Evolutionary conservation across 2,329 filamentous ascomycete species (phyloP), one percentile per base, ranked within the genome.

Genomic region (Rhinocladiella similis): DNA sequence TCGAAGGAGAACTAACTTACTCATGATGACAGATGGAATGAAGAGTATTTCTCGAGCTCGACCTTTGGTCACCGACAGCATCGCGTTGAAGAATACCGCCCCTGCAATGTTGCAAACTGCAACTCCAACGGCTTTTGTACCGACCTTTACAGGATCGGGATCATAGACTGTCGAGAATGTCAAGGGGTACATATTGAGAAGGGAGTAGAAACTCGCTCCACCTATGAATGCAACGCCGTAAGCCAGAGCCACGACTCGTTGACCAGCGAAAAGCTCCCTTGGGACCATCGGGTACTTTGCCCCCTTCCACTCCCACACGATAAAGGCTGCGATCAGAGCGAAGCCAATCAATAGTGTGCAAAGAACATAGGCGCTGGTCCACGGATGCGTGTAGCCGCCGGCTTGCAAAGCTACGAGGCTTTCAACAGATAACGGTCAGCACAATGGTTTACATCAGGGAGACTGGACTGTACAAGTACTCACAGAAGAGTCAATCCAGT

Each of bases 121-220:
- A 18, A 41, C 29, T 13, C 18, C 29, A 3, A 89, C 68, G 36
- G 82, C 83, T 53, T 85, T 80, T 54, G 88, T 71, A n/a, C 86
- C 86, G 49, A 88, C 80, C 18, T 76, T 77, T n/a, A 86, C 69
- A 0, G 85, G 84, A 59, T 87, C 82, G 59, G 87, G 82, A 5
- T 82, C 81, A 66, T 86, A 87, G 6, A 86, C 79, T 61, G 85
- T 86, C 70, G 82, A 84, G 1, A 81, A 79, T 67, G 86, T 80
- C 0, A 82, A 84, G 3, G 83, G 83, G 83, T 83, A 87, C 67
- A 87, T 84, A 67, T 76, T 75, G 43, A 77, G 66, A 1, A 80
- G 71, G 0, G 78, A 78, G 65, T 83, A 81, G 69, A 83, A 83
- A 64, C 84, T 83, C 55, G 80, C 77, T 3, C 82, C 82, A 1